Conservation (phyloP, 2,329 filamentous ascomycete genomes). For the Aspergillus pseudonomiae region DNA sequence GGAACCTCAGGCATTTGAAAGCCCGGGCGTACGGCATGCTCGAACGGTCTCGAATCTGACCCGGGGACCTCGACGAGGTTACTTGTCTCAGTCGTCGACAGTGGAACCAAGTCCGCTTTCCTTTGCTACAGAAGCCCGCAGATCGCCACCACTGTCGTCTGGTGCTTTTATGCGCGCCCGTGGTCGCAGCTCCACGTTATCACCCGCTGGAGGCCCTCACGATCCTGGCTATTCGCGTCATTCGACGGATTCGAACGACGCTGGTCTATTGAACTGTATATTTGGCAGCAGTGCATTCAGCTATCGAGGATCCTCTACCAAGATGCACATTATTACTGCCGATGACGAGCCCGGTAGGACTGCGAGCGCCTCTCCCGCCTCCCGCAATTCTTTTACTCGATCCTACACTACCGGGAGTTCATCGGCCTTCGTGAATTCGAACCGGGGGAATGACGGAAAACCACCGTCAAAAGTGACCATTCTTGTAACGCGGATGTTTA, state of each 20-base stretch:
- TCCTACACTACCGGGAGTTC: conserved; percentile 43
- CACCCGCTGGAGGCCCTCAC: conserved; percentile 34
- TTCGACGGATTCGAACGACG: conserved; percentile 55
- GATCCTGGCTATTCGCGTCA: conserved; percentile 41
- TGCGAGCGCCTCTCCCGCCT: conserved; percentile 29
- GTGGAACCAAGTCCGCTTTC: conserved; percentile 39
- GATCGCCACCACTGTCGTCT: conserved; percentile 34
- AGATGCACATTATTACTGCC: conserved; percentile 59
- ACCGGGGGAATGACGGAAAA: conserved; percentile 37
- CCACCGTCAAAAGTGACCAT: conserved; percentile 54
- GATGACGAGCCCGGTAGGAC: conserved; percentile 37
- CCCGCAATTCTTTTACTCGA: conserved; percentile 40
- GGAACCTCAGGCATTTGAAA: conserved; percentile 37
- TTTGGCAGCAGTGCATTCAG: conserved; percentile 62
- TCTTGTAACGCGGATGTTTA: conserved; percentile 62
- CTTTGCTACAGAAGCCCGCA: conserved; percentile 35
- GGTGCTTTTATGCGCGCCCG: conserved; percentile 47
- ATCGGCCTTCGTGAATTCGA: conserved; percentile 29
- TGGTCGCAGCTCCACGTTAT: conserved; percentile 50
- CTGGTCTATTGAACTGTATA: conserved; percentile 59
- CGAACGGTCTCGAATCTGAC: conserved; percentile 43
- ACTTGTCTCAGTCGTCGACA: conserved; percentile 38
- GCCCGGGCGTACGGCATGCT: conserved; percentile 35
- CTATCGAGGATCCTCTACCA: conserved; percentile 62
- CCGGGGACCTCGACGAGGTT: conserved; percentile 36